Evolutionary conservation across 352 stramenopile species (phyloP), one percentile per base, ranked within the genome.

Genomic region (Pythium rishiriense): DNA sequence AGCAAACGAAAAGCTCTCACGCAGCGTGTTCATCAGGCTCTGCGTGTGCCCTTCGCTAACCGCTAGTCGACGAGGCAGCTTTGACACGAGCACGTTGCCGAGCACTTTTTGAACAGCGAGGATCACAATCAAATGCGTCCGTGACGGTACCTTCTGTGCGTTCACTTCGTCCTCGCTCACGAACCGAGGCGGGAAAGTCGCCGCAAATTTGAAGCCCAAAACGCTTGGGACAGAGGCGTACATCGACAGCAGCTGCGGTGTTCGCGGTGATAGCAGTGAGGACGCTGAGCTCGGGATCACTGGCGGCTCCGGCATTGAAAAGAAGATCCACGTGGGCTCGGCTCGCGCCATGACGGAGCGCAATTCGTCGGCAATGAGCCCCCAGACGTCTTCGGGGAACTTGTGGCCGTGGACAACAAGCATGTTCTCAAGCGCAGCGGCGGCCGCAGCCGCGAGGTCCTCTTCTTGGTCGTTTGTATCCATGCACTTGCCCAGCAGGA

Each of bases 341-440:
- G 79, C 81, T 3, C 81, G 81, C 31, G 78, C 76, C 74, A 94
- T 84, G 26, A 92, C 79, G 0, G 84, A 86, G 17, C 85, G 79
- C n/a, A 94, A 58, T 58, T 94, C 85, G 57, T 94, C 85, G 0
- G 80, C 66, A 42, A 94, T 93, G 25, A 94, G 65, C 0, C 85
- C 85, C 83, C 85, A 94, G 9, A 91, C 85, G 24, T 88, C 78
- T 42, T 90, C 79, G 0, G 81, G 74, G 68, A 94, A 91, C 63
- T 93, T 93, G 70, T 88, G 80, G 9, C 83, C 85, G 39, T 94
- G 79, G 21, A 70, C 76, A 1, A 91, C 78, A 14, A 94, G 70
- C 75, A 91, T 83, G 6, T 74, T 67, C 58, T 93, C 83, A 4
- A 94, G 64, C 6, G 85, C 73, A 46, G 64, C 58, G 0, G 85